Base-by-base conservation (phyloP, 2,329 filamentous ascomycete species). In the Amylocarpus encephaloides region DNA sequence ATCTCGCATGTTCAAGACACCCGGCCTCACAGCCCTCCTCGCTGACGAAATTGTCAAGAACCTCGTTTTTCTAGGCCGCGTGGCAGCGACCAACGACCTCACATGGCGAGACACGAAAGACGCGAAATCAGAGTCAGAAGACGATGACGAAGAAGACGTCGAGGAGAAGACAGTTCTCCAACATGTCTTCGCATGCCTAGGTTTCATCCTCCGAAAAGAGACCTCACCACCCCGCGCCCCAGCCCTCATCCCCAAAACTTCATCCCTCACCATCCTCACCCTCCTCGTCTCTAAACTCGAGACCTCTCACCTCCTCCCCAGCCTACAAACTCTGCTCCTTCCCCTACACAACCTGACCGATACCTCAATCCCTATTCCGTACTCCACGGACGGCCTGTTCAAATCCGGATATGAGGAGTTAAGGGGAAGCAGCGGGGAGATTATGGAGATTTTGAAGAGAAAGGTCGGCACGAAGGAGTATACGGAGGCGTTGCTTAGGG, bases 291-390 rank as follows among this genome's bases (percentile, higher is more conserved):
- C 76, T 46, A 80, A 82, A 38, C 73, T 88, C 1, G 72, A 82
- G 0, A 64, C 70, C 1, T 70, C 76, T 2, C 72, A 80, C 2
- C 73, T 92, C 7, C 66, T 72, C 1, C 76, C 81, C 0, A 85
- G 82, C 1, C 73, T 94, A 15, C 78, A 82, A 56, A 73, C 74
- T 22, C 73, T 87, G 40, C 73, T 88, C 1, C 72, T 80, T 5
- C 83, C 85, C 0, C 77, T 97, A 5, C 84, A 92, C 64, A 88
- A 93, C 64, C 73, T 98, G 34, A 94, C 90, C 0, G 90, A 96
- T 65, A 76, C 85, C 1, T 79, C 80, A 1, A 89, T 92, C 44
- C 80, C 85, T 0, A 71, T 78, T 12, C 87, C 88, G 0, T 83
- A 82, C 56, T 86, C 85, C 19, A 79, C 79, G 5, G 86, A 92